A percentile compares a stretch with the other conserved stretches of the same genome.
phyloP scores from a whole-genome alignment of 495 filamentous ascomycete species.

The Margaritispora aquatica region DNA sequence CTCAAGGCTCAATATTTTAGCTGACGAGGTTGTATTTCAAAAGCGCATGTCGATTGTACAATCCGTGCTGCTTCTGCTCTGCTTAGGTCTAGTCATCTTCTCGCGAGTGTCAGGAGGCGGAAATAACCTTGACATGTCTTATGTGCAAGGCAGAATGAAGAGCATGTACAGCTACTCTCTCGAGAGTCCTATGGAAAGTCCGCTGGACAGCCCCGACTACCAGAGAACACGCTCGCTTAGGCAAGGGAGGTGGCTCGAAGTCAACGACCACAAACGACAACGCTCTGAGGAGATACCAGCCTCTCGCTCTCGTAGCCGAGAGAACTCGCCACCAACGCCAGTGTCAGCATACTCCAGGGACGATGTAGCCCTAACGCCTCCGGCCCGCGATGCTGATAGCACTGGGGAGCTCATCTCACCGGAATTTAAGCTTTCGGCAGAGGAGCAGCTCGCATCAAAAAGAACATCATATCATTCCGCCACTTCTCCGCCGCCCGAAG shows the following conservation, averaged over 20 bases:
- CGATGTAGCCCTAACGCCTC: conserved; percentile 11
- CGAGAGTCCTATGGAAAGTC: conserved; percentile 17
- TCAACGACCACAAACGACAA: conserved; percentile 6
- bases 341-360: conserved; percentile 14
- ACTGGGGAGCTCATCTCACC: not conserved
- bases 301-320: conserved; percentile 8
- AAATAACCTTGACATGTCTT: conserved; percentile 7
- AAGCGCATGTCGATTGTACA: conserved; percentile 91
- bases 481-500: not conserved
- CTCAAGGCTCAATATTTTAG: conserved; percentile 73
- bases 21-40: conserved; percentile 93
- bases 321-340: conserved; percentile 15
- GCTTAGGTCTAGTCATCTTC: conserved; percentile 84
- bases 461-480: not conserved
- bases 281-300: conserved; percentile 4
- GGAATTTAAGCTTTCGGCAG: not conserved
- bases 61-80: conserved; percentile 77
- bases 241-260: conserved; percentile 13
- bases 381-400: conserved; percentile 8
- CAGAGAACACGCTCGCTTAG: not conserved
- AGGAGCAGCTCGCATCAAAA: not conserved
- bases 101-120: conserved; percentile 33
- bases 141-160: conserved; percentile 9
- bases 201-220: conserved; percentile 8
- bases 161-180: not conserved